Percentiles rank a stretch among this genome's conserved stretches.
These are phyloP conservation scores for Cucurbita moschata DNA, from an alignment of 306 rosid genomes.

Conservation along the genomic window DNA sequence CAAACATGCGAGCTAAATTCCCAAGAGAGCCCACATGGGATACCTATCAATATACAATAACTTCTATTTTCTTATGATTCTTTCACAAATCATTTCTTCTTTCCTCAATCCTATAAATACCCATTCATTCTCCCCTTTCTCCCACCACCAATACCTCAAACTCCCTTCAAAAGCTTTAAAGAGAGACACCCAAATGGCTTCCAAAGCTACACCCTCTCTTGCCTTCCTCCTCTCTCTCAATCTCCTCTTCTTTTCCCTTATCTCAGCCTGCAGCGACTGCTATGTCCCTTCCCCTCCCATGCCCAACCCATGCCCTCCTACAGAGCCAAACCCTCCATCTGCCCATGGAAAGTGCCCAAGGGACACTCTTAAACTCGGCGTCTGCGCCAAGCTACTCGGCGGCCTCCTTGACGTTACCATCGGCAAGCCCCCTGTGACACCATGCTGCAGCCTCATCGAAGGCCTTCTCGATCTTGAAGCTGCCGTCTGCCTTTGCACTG, in stretches of 20 bases:
- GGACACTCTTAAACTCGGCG: constrained; percentile 48
- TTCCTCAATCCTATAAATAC: background rate
- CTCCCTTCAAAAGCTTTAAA: background rate
- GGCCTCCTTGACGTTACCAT: constrained; percentile 29
- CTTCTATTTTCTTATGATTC: background rate
- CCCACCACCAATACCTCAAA: background rate
- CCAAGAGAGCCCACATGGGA: too few relatives aligned
- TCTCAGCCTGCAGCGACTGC: background rate
- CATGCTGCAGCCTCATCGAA: constrained; percentile 50
- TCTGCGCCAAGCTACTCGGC: constrained; percentile 52
- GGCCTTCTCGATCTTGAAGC: constrained; percentile 69
- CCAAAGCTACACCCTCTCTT: constrained; percentile 1
- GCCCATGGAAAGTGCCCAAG: constrained; percentile 30
- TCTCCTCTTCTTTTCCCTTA: background rate
- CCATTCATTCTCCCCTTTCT: background rate
- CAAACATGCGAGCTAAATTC: too few relatives aligned
- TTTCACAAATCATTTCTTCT: background rate
- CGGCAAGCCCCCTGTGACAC: constrained; percentile 42
- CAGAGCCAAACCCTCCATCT: background rate
- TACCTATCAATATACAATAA: too few relatives aligned
- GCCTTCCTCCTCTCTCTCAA: background rate
- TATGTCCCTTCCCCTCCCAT: background rate
- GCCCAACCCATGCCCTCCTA: background rate
- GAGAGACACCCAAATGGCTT: background rate
- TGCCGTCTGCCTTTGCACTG: constrained; percentile 76